Conservation (phyloP, 176 grass and related monocot genomes). For the Alopecurus myosuroides region DNA sequence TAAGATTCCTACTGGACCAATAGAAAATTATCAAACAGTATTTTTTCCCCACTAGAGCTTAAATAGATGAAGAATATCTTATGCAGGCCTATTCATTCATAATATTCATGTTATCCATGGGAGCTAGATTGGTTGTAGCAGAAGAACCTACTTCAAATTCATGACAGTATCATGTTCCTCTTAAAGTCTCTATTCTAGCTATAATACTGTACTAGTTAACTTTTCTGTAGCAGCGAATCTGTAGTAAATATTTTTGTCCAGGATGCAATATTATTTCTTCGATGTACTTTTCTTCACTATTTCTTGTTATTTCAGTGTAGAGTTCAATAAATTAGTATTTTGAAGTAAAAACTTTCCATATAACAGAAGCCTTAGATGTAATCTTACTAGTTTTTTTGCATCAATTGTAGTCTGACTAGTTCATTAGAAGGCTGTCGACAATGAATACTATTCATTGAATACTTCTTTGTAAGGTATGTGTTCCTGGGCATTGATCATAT, state of each 20-base stretch:
- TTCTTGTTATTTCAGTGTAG: not conserved
- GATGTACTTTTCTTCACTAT: not conserved
- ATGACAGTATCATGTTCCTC: constrained; percentile 5
- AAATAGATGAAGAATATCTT: not conserved
- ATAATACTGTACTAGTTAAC: not conserved
- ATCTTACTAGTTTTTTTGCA: too few species aligned
- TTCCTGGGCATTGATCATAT: constrained; percentile 2
- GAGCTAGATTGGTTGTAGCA: not conserved
- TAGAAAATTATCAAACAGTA: not conserved
- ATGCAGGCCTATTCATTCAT: not conserved
- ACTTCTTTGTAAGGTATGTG: not conserved
- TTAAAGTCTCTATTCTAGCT: not conserved
- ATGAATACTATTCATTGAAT: not conserved
- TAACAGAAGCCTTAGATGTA: not conserved
- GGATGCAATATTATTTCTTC: not conserved
- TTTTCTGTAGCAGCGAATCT: not conserved
- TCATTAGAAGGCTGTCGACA: constrained; percentile 9
- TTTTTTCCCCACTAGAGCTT: constrained; percentile 1
- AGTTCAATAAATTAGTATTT: not conserved
- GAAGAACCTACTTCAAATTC: not conserved
- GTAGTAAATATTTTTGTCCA: not conserved
- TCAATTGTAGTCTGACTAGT: not conserved
- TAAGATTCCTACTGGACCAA: not conserved
- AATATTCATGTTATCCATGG: not conserved
- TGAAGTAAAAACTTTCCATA: not conserved